Evolutionary conservation across 331 rosid genomes (phyloP).

Genomic region (Malus hybrid): DNA sequence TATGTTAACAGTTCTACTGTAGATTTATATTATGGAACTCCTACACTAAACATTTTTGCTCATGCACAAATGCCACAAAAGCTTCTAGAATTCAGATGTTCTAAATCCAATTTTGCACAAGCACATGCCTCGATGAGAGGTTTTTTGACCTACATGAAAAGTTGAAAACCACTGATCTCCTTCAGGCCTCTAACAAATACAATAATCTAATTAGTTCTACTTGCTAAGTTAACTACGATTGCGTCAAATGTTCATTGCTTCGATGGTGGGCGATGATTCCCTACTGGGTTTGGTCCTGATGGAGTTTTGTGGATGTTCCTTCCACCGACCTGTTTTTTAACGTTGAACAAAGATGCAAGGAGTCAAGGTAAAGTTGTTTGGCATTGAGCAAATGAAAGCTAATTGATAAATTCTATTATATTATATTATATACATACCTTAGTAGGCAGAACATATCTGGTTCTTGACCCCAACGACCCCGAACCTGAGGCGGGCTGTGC

Average conservation of each 20-base stretch:
- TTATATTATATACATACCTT: slow-evolving; percentile 35
- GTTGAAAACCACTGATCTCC: slow-evolving; percentile 4
- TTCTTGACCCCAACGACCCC: slow-evolving; percentile 25
- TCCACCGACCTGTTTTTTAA: slow-evolving; percentile 37
- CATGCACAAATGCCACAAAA: neutral
- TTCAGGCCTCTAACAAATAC: neutral
- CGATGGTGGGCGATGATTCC: slow-evolving; percentile 66
- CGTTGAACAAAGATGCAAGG: neutral
- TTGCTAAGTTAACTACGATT: slow-evolving; percentile 4
- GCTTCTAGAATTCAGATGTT: slow-evolving; percentile 14
- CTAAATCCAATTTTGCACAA: slow-evolving; percentile 38
- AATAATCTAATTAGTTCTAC: slow-evolving; percentile 13
- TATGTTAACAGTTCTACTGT: neutral
- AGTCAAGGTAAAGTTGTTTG: neutral
- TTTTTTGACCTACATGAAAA: slow-evolving; percentile 18
- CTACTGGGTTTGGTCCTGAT: slow-evolving; percentile 79
- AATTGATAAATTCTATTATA: neutral
- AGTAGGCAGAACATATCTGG: slow-evolving; percentile 25
- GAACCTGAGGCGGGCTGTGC: slow-evolving; percentile 23
- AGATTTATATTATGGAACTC: neutral
- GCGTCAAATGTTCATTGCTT: slow-evolving; percentile 30
- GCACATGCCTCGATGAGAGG: slow-evolving; percentile 26
- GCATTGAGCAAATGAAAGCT: neutral
- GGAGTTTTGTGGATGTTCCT: slow-evolving; percentile 44
- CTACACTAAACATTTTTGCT: neutral